Percentiles rank a stretch among this genome's conserved stretches.
Conservation (phyloP, 345 rosid genomes). For the Melaleuca quinquenervia region DNA sequence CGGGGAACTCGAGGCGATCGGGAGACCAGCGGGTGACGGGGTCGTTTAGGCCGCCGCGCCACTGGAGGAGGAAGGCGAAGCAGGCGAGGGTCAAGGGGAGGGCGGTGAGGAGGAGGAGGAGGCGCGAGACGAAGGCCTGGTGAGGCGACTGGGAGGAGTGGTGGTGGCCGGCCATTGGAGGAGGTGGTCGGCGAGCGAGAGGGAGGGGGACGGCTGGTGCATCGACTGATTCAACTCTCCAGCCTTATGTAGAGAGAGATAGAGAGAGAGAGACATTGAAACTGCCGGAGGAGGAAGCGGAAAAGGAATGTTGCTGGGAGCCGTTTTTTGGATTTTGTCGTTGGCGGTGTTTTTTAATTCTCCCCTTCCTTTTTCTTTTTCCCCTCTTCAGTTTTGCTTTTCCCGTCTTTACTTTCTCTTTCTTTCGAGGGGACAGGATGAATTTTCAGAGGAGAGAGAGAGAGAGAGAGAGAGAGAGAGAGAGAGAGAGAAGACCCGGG, state of each 20-base stretch:
- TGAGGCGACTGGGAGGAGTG: conserved; percentile 5
- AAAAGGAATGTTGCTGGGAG: neutral
- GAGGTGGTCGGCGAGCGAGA: neutral
- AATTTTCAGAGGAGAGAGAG: too few relatives aligned
- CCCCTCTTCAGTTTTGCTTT: neutral
- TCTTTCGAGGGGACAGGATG: too few relatives aligned
- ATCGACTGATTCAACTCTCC: neutral
- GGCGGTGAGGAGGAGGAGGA: conserved; percentile 24
- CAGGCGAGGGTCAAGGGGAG: conserved; percentile 34
- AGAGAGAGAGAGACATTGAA: neutral
- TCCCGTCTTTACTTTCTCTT: too few relatives aligned
- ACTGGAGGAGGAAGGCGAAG: conserved; percentile 42
- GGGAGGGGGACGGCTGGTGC: neutral
- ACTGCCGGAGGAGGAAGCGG: neutral
- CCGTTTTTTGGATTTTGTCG: conserved; percentile 7
- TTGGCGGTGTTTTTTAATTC: conserved; percentile 2
- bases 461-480: too few relatives aligned
- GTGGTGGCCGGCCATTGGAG: conserved; percentile 26
- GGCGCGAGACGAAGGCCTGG: conserved; percentile 12
- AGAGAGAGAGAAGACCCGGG: too few relatives aligned
- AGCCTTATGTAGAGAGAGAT: neutral
- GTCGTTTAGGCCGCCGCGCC: conserved; percentile 32
- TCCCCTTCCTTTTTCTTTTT: neutral
- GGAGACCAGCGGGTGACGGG: conserved; percentile 32
- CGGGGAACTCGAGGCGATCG: conserved; percentile 47